These are phyloP conservation scores for Ascochyta fabae DNA, from an alignment of 2,329 filamentous ascomycete genomes.

Conservation along the genomic window DNA sequence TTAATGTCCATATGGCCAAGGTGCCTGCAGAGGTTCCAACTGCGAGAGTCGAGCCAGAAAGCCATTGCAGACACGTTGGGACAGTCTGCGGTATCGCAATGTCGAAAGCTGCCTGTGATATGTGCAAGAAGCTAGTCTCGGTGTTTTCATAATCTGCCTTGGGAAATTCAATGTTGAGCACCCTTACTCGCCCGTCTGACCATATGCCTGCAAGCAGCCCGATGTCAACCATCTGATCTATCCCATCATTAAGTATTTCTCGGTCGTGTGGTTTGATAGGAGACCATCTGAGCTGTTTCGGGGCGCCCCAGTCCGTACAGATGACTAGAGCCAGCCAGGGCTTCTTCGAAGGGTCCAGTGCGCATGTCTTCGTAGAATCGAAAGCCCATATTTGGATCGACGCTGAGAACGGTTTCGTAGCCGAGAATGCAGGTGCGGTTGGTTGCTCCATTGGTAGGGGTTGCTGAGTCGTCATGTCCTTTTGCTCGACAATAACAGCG, in stretches of 20 bases:
- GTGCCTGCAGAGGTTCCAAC: constrained; percentile 64
- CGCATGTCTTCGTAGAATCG: constrained; percentile 46
- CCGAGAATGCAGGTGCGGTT: constrained; percentile 57
- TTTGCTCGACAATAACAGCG: constrained; percentile 54
- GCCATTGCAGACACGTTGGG: constrained; percentile 64
- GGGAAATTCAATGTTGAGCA: constrained; percentile 57
- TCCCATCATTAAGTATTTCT: constrained; percentile 26
- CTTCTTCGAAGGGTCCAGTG: constrained; percentile 51
- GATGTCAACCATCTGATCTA: constrained; percentile 42
- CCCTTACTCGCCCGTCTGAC: constrained; percentile 63
- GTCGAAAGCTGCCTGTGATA: constrained; percentile 58
- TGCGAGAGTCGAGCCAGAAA: constrained; percentile 62
- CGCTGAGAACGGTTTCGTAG: constrained; percentile 56
- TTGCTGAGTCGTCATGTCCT: constrained; percentile 18
- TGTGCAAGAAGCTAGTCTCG: constrained; percentile 46
- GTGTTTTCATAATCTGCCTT: constrained; percentile 8
- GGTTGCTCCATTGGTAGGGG: constrained; percentile 40
- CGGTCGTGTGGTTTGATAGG: constrained; percentile 49
- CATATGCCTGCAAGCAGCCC: constrained; percentile 64
- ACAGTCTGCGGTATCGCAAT: constrained; percentile 59
- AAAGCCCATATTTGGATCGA: constrained; percentile 67
- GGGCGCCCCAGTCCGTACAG: constrained; percentile 64
- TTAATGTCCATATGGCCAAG: constrained; percentile 60
- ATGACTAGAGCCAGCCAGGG: constrained; percentile 59
- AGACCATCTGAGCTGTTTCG: constrained; percentile 64